These are phyloP conservation scores for Helotiales sp. DNA, from an alignment of 2,329 filamentous ascomycete genomes.

Conservation along the genomic window DNA sequence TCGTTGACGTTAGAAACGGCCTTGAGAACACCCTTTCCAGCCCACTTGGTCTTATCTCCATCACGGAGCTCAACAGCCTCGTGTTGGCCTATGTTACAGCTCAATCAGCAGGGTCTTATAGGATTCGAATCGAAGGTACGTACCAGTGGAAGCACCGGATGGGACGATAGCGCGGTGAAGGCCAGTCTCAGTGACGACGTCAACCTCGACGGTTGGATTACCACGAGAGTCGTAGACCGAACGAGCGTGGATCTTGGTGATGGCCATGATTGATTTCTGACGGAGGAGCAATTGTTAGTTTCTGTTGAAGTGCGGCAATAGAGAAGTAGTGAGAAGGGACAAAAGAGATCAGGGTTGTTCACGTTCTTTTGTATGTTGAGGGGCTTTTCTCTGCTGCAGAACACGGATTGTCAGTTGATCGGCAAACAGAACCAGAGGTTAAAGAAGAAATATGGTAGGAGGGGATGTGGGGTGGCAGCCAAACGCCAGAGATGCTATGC, in stretches of 20 bases:
- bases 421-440: constrained; percentile 12
- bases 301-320: neutral
- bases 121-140: constrained; percentile 46
- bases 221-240: constrained; percentile 98
- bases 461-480: constrained; percentile 14
- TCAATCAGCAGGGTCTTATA: constrained; percentile 32
- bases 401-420: constrained; percentile 32
- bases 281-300: constrained; percentile 29
- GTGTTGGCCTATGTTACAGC: constrained; percentile 69
- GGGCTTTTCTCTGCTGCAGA: constrained; percentile 11
- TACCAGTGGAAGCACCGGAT: constrained; percentile 93
- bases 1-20: constrained; percentile 87
- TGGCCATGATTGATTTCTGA: constrained; percentile 71
- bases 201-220: constrained; percentile 99
- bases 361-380: constrained; percentile 26
- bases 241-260: constrained; percentile 88
- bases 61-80: constrained; percentile 92
- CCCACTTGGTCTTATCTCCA: constrained; percentile 85
- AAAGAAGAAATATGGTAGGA: constrained; percentile 15
- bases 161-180: constrained; percentile 97
- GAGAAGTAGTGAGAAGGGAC: neutral
- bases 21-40: constrained; percentile 85
- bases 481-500: constrained; percentile 9
- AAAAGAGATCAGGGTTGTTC: neutral
- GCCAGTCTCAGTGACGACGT: constrained; percentile 93